Evolutionary conservation across 192 early-diverging fungal genomes (phyloP), one percentile per base, ranked within the genome.

Genomic region (Coemansia sp.): DNA sequence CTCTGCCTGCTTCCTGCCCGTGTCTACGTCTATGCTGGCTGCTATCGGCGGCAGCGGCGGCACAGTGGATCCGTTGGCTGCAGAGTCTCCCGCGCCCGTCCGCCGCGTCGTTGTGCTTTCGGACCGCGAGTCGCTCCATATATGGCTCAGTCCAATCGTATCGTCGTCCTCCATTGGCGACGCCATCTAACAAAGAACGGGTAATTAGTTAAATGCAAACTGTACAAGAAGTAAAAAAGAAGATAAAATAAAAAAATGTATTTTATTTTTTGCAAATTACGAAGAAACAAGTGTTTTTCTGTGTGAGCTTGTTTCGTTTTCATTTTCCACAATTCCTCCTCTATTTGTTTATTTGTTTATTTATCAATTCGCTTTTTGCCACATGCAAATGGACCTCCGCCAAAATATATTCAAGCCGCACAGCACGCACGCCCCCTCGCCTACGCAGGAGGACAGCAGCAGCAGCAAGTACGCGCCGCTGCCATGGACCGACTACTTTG

Each of bases 401-500:
- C 73, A 79, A 29, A 73, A 62, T 41, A 83, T 83, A 42, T 83
- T 79, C 73, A 83, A 83, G 42, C 67, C 71, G 0, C 76, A 65
- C 15, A 75, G 54, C 23, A 70, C 69, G 50, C 63, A 67, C 43
- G 13, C 43, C 2, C 13, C 43, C 2, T 14, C 43, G 41, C 60
- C 68, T 20, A 5, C 38, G 38, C 67, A 79, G 11, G 56, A 48
- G 15, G 62, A 41, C 13, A 55, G 40, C 33, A 50, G 63, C 2
- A 49, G 46, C n/a, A 54, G 38, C 14, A n/a, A 52, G n/a, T 48
- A 54, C 19, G 57, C 75, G 46, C 79, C 87, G 15, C 63, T 86
- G 5, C 53, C 67, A 2, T 89, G 87, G 87, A 43, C 63, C 5
- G 61, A 59, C 9, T 89, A 85, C 67, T 89, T 89, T 81, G 85